A percentile compares a stretch with the other conserved stretches of the same genome.
These are phyloP conservation scores for Fusarium sarcochroum DNA, from an alignment of 2,329 filamentous ascomycete genomes.

Conservation along the genomic window DNA sequence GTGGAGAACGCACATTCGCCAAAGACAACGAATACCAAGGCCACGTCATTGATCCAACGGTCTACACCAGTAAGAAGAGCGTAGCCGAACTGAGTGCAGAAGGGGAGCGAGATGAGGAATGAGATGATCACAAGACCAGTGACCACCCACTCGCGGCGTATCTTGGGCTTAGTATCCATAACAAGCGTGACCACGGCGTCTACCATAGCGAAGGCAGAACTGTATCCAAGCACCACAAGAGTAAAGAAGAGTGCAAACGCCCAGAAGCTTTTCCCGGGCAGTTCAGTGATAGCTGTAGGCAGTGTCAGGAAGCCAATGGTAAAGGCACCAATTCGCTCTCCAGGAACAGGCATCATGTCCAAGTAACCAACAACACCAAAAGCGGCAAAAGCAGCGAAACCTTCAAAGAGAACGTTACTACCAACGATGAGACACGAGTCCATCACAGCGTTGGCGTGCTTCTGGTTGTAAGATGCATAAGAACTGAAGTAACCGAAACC, in stretches of 20 bases:
- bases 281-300: conserved; percentile 68
- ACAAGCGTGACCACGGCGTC: conserved; percentile 68
- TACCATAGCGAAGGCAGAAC: conserved; percentile 71
- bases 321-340: conserved; percentile 65
- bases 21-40: conserved; percentile 68
- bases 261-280: conserved; percentile 72
- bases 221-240: conserved; percentile 69
- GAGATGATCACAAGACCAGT: conserved; percentile 63
- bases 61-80: conserved; percentile 69
- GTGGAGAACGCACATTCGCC: conserved; percentile 66
- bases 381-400: conserved; percentile 62
- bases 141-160: conserved; percentile 61
- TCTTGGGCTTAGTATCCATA: conserved; percentile 62
- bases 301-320: conserved; percentile 71
- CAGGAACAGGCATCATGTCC: conserved; percentile 54
- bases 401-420: conserved; percentile 70
- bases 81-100: conserved; percentile 71
- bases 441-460: conserved; percentile 71
- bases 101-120: conserved; percentile 68
- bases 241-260: conserved; percentile 71
- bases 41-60: conserved; percentile 68
- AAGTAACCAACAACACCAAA: conserved; percentile 70
- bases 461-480: conserved; percentile 71
- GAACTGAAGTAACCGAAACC: conserved; percentile 72
- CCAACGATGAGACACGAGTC: conserved; percentile 69